These are phyloP conservation scores for Tricholoma sp. DNA, from an alignment of 768 basidiomycete species.

Conservation along the genomic window DNA sequence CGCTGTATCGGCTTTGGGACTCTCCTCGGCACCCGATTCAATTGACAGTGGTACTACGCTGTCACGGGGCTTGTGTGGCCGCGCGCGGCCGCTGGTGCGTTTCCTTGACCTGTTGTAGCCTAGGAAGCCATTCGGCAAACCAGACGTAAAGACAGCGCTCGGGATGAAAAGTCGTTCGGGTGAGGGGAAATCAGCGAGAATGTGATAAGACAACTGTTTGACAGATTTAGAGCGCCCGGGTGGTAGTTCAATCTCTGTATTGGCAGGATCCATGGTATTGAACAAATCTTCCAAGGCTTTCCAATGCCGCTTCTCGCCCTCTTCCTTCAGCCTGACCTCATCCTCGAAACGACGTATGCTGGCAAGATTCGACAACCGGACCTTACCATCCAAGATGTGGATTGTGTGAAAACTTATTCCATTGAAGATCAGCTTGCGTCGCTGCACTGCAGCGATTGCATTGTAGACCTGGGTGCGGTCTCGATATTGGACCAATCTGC, in stretches of 20 bases:
- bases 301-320: slow-evolving; percentile 24
- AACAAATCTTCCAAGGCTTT: slow-evolving; percentile 21
- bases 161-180: slow-evolving; percentile 11
- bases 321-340: slow-evolving; percentile 13
- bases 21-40: background rate
- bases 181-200: slow-evolving; percentile 9
- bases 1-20: background rate
- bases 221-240: background rate
- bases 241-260: slow-evolving; percentile 2
- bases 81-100: background rate
- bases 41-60: too few species aligned
- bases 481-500: slow-evolving; percentile 21
- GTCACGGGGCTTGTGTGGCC: background rate
- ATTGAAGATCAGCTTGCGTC: slow-evolving; percentile 20
- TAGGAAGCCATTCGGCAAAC: background rate
- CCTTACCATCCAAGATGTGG: slow-evolving; percentile 29
- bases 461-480: slow-evolving; percentile 28
- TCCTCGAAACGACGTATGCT: slow-evolving; percentile 15
- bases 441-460: slow-evolving; percentile 25
- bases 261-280: slow-evolving; percentile 11
- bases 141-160: background rate
- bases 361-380: slow-evolving; percentile 26
- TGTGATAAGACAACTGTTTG: background rate
- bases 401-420: slow-evolving; percentile 18
- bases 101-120: background rate